These are phyloP conservation scores for Rosellinia necatrix DNA, from an alignment of 2,329 filamentous ascomycete genomes.

Conservation along the genomic window DNA sequence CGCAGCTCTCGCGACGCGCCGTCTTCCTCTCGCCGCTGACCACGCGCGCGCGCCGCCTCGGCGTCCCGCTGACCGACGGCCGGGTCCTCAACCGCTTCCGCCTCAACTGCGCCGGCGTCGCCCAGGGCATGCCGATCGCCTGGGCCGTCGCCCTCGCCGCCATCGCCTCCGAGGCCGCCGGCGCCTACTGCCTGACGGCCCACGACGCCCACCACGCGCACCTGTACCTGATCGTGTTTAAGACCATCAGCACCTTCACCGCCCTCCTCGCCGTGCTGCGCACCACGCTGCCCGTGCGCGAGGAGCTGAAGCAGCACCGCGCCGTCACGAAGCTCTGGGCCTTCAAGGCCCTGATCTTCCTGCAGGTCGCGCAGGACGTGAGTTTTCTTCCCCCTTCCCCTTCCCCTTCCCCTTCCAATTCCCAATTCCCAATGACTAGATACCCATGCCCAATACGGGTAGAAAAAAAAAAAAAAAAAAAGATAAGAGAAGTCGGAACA, in stretches of 20 bases:
- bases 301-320: constrained; percentile 31
- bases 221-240: constrained; percentile 40
- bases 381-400: constrained; percentile 11
- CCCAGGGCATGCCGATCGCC: constrained; percentile 47
- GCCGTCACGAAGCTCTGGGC: constrained; percentile 35
- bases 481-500: too few relatives aligned
- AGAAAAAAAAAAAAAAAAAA: too few relatives aligned
- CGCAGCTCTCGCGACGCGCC: constrained; percentile 33
- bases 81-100: constrained; percentile 31
- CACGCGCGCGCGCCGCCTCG: constrained; percentile 26
- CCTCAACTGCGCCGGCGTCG: constrained; percentile 43
- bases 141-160: constrained; percentile 48
- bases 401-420: constrained; percentile 5
- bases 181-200: constrained; percentile 40
- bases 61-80: not conserved
- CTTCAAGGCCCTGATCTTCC: constrained; percentile 39
- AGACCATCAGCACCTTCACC: constrained; percentile 31
- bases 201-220: constrained; percentile 39
- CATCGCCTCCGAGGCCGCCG: constrained; percentile 38
- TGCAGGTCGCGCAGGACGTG: constrained; percentile 30
- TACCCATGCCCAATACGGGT: too few relatives aligned
- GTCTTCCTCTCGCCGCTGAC: constrained; percentile 45
- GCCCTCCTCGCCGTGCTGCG: constrained; percentile 35
- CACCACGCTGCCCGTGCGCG: constrained; percentile 24
- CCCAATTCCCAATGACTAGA: not conserved